Conservation (phyloP, 2,329 filamentous ascomycete genomes). For the Aspergillus floridensis region DNA sequence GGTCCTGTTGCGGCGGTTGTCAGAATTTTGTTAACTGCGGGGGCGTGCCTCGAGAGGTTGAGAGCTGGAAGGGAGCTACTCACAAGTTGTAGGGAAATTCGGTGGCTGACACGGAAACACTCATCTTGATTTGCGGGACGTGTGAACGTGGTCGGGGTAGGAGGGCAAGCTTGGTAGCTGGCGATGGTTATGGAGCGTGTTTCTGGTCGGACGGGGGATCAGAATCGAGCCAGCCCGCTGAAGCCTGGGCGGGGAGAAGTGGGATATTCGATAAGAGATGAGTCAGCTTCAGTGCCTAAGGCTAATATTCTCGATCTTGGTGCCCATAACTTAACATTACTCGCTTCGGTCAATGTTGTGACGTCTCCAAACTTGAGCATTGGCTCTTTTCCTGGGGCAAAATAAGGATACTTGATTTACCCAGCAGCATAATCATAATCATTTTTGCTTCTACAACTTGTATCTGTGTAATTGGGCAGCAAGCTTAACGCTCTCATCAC, state of each 20-base stretch:
- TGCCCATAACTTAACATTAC: too few species aligned
- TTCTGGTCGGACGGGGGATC: neutral
- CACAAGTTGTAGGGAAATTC: conserved; percentile 43
- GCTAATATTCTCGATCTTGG: neutral
- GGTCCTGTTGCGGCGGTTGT: conserved; percentile 51
- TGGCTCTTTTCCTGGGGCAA: too few species aligned
- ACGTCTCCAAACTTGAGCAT: too few species aligned
- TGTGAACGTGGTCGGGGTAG: neutral
- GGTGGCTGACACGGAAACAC: conserved; percentile 18
- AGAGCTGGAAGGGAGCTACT: conserved; percentile 7
- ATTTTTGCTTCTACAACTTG: too few species aligned
- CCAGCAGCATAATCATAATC: too few species aligned
- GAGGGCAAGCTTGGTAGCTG: neutral
- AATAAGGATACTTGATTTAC: too few species aligned
- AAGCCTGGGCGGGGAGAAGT: conserved; percentile 2
- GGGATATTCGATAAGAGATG: conserved; percentile 7
- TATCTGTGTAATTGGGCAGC: too few species aligned
- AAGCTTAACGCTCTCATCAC: too few species aligned
- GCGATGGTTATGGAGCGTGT: neutral
- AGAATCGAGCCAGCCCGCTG: neutral
- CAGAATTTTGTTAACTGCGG: conserved; percentile 1
- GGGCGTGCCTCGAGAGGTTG: neutral
- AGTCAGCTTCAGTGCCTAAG: conserved; percentile 1
- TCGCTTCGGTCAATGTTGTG: too few species aligned
- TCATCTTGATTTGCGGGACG: conserved; percentile 16